Base-by-base conservation (phyloP, 129 eudicot genomes). In the Centaurea solstitialis region DNA sequence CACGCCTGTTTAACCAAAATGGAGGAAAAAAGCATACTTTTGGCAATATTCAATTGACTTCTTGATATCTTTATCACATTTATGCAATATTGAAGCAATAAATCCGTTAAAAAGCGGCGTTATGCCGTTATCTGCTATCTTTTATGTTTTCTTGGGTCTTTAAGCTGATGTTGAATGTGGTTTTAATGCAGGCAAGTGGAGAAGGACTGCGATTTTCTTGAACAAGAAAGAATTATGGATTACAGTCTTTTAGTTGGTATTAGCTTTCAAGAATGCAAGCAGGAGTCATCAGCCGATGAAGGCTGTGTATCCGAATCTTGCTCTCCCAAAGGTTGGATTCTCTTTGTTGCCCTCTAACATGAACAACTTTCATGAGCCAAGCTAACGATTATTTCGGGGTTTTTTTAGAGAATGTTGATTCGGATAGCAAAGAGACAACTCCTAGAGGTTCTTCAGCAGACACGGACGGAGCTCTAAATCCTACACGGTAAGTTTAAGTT, bases 211-310 rank as follows among this genome's bases (percentile, higher is more conserved):
- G 86, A 87, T 21, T 92, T 94, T 75, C 97, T 94, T 68, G 97
- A 90, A 81, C 93, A 86, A 18, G 97, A 90, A 88, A 87, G 98
- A 68, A 94, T 94, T 66, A 94, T 94, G 98, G 97, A 94, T 80
- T 94, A 94, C 82, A 94, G 98, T 80, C 98, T 94, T 79, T 80
- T 94, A 38, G 89, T 94, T 0, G 98, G 98, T 22, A 84, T 94
- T 82, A 92, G 93, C 72, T 86, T 92, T 74, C 86, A 80, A 76
- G 92, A 89, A 86, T n/a, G 76, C 85, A 70, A 84, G 65, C 86
- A 85, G 35, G 91, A 83, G 11, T 81, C 75, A 78, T 78, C 86
- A 5, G 75, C 80, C 9, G 83, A 81, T 43, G 86, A 80, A 82
- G 82, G 85, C 22, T 57, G 28, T 75, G 38, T 50, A 15, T 79